Conservation (phyloP, 345 rosid species). For the Aurinia saxatilis region DNA sequence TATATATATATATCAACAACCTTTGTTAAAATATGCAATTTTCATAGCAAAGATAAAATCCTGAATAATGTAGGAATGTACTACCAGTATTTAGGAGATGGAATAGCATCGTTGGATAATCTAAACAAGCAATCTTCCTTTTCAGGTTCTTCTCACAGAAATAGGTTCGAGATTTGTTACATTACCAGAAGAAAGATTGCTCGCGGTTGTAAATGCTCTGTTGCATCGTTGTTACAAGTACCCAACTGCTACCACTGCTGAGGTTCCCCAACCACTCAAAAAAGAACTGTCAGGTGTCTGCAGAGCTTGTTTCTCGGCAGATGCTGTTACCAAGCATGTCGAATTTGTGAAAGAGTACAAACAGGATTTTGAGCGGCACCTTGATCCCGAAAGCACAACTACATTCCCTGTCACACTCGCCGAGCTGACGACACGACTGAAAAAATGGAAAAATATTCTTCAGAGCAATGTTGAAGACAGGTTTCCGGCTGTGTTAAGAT, state of each 20-base stretch:
- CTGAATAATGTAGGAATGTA: background rate
- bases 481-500: conserved; percentile 89
- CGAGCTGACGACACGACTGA: conserved; percentile 79
- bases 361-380: conserved; percentile 95
- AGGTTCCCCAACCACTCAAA: conserved; percentile 97
- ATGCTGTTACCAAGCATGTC: conserved; percentile 94
- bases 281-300: conserved; percentile 99
- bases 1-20: background rate
- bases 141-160: conserved; percentile 86
- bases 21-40: background rate
- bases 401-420: conserved; percentile 94
- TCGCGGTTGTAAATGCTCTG: conserved; percentile 94
- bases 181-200: conserved; percentile 94
- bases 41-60: background rate
- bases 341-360: conserved; percentile 98
- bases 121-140: conserved; percentile 14
- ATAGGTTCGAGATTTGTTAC: conserved; percentile 97
- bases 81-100: background rate
- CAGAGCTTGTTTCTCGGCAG: conserved; percentile 97
- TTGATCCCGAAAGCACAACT: conserved; percentile 88
- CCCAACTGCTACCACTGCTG: conserved; percentile 94
- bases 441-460: conserved; percentile 95
- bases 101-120: conserved; percentile 5
- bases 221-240: conserved; percentile 98
- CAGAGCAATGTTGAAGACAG: conserved; percentile 98